Conservation (phyloP, 169 alveolate species). For the Cryptosporidium sp. region DNA sequence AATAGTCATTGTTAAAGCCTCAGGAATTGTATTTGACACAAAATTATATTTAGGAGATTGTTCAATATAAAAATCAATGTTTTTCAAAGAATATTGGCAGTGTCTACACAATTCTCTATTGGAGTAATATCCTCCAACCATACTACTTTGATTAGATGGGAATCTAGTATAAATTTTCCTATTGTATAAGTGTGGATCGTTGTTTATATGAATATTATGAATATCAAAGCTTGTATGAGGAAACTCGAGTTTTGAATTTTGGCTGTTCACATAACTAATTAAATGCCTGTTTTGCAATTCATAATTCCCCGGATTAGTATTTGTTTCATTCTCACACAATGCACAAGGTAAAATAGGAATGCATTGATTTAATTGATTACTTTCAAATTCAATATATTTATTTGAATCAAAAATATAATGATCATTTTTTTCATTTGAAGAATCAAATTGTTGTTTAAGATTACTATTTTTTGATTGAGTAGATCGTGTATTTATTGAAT, state of each 20-base stretch:
- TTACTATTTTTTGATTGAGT: neutral
- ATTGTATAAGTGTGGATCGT: neutral
- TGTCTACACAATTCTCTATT: neutral
- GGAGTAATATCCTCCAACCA: neutral
- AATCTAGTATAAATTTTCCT: neutral
- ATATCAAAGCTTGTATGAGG: neutral
- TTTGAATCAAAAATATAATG: neutral
- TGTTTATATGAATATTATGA: neutral
- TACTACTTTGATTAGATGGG: neutral
- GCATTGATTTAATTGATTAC: neutral
- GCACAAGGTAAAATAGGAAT: neutral
- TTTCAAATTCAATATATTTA: neutral
- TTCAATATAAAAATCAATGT: neutral
- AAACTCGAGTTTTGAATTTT: neutral
- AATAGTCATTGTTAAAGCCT: conserved; percentile 45
- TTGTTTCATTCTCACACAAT: neutral
- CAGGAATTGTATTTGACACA: conserved; percentile 5
- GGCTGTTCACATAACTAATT: neutral
- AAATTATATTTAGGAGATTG: conserved; percentile 34
- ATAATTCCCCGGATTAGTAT: neutral
- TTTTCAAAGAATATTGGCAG: neutral
- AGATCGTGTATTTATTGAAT: neutral
- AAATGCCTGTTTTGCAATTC: neutral
- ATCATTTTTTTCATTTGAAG: neutral
- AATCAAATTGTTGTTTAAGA: neutral